Conservation (phyloP, 1,284 basidiomycete species). For the Ganoderma resinaceum region DNA sequence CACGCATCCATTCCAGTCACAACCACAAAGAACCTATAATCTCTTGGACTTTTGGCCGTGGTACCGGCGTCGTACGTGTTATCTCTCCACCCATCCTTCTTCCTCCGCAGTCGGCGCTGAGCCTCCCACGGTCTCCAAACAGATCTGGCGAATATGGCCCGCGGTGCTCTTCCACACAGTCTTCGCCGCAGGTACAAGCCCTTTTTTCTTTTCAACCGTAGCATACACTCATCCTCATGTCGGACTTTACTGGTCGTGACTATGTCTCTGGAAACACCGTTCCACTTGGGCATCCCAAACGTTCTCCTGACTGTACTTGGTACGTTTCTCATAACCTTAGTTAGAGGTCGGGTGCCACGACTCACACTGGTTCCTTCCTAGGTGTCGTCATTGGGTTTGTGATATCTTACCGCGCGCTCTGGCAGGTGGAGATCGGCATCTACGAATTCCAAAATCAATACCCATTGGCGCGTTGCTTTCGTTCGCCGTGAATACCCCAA, state of each 20-base stretch:
- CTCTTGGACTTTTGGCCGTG: conserved; percentile 66
- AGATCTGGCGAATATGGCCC: conserved; percentile 75
- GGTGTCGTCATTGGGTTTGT: background rate
- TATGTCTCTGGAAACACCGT: background rate
- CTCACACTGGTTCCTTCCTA: background rate
- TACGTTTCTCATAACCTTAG: background rate
- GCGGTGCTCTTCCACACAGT: conserved; percentile 66
- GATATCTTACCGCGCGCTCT: background rate
- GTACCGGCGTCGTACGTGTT: conserved; percentile 56
- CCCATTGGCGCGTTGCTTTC: background rate
- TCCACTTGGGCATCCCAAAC: background rate
- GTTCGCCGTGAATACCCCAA: background rate
- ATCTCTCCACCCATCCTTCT: conserved; percentile 2
- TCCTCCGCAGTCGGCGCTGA: background rate
- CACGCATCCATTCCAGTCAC: conserved; percentile 14
- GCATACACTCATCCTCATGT: background rate
- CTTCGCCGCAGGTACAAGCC: conserved; percentile 56
- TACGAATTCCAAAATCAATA: background rate
- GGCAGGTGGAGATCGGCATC: background rate
- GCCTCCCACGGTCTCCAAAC: background rate
- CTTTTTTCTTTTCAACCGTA: background rate
- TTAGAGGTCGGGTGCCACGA: background rate
- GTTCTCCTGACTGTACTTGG: background rate
- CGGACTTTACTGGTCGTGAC: conserved; percentile 45
- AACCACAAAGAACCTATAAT: conserved; percentile 41